Conservation (phyloP, 345 rosid genomes). For the Clausena lansium region DNA sequence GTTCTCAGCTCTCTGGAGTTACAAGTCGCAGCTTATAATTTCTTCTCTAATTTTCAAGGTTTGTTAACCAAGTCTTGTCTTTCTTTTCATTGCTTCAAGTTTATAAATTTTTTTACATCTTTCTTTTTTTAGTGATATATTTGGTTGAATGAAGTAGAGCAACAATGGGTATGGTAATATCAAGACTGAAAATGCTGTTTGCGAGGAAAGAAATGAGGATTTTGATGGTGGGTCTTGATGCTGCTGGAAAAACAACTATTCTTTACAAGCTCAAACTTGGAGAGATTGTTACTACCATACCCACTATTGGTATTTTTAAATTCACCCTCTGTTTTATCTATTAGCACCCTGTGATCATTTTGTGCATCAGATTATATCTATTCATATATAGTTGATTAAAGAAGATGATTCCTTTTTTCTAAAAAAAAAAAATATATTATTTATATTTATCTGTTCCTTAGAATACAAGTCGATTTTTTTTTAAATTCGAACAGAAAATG, state of each 20-base stretch:
- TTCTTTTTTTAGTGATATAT: neutral
- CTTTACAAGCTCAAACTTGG: slow-evolving; percentile 77
- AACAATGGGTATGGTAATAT: slow-evolving; percentile 54
- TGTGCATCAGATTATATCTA: neutral
- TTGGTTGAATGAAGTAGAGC: neutral
- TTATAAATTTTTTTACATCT: neutral
- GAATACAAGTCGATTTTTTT: neutral
- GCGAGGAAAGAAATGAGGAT: slow-evolving; percentile 72
- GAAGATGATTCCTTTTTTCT: too few relatives aligned
- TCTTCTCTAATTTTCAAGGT: slow-evolving; percentile 12
- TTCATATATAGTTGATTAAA: too few relatives aligned
- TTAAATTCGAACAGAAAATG: neutral
- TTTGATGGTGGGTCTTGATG: slow-evolving; percentile 79
- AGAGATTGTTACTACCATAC: slow-evolving; percentile 69
- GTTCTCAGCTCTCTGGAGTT: neutral
- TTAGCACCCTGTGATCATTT: neutral
- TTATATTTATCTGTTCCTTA: neutral
- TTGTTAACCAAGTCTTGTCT: neutral
- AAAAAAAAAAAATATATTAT: too few relatives aligned
- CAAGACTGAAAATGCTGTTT: slow-evolving; percentile 46
- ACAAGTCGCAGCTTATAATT: neutral
- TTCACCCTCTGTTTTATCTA: neutral
- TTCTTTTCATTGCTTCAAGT: slow-evolving; percentile 5
- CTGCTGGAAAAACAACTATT: slow-evolving; percentile 77
- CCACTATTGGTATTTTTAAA: slow-evolving; percentile 56